A percentile compares a stretch with the other conserved stretches of the same genome.
Evolutionary conservation across 2,329 filamentous ascomycete species (phyloP).

Genomic region (Corinectria fuckeliana): DNA sequence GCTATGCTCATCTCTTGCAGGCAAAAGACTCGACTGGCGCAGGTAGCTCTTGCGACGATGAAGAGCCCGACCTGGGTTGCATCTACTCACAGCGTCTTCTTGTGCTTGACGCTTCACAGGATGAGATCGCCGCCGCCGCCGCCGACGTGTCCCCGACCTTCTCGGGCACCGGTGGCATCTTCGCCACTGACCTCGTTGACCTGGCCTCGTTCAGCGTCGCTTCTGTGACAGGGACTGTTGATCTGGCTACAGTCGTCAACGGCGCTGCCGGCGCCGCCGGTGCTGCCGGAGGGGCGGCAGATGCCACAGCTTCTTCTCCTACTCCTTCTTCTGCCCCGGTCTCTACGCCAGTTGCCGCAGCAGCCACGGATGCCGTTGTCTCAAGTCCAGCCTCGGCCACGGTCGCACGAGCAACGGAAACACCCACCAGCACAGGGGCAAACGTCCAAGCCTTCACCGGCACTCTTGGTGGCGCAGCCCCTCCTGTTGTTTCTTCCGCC

Average conservation of each 20-base stretch:
- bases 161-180: conserved; percentile 42
- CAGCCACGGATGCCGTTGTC: conserved; percentile 1
- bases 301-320: neutral
- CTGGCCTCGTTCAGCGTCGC: conserved; percentile 20
- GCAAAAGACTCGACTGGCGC: conserved; percentile 18
- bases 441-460: conserved; percentile 57
- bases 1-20: neutral
- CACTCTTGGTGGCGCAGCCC: conserved; percentile 49
- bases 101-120: conserved; percentile 59
- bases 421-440: conserved; percentile 24
- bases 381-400: conserved; percentile 1
- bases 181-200: conserved; percentile 24
- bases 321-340: too few species aligned
- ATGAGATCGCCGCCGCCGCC: conserved; percentile 58
- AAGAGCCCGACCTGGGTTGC: conserved; percentile 56
- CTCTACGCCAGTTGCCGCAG: neutral
- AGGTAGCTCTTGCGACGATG: conserved; percentile 55
- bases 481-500: conserved; percentile 48
- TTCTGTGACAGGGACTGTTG: conserved; percentile 20
- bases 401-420: conserved; percentile 5
- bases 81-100: conserved; percentile 60
- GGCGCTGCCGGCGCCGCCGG: conserved; percentile 11
- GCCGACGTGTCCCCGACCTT: conserved; percentile 45
- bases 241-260: conserved; percentile 18
- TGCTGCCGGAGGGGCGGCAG: neutral